phyloP scores from a whole-genome alignment of 2,329 filamentous ascomycete species.

The Didymella exigua region DNA sequence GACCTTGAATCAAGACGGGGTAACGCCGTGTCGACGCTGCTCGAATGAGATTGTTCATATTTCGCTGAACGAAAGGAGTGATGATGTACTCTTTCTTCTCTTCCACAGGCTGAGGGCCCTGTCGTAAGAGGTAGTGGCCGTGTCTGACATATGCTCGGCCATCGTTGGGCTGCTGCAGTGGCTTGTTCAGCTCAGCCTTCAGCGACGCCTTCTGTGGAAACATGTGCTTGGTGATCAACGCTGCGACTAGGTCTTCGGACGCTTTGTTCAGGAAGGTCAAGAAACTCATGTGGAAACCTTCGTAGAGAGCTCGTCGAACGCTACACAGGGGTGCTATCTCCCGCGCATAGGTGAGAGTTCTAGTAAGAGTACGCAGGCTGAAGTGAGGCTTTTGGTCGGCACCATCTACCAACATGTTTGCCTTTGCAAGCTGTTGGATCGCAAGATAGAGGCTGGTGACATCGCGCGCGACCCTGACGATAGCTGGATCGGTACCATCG shows the following conservation, averaged over 20 bases:
- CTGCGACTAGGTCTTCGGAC: conserved; percentile 78
- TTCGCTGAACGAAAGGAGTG: conserved; percentile 91
- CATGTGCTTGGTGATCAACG: conserved; percentile 80
- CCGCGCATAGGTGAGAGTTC: conserved; percentile 85
- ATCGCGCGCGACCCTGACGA: conserved; percentile 72
- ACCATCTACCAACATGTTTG: conserved; percentile 88
- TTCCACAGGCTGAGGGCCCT: conserved; percentile 69
- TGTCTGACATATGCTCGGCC: conserved; percentile 81
- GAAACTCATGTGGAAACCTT: conserved; percentile 98
- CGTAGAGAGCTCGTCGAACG: conserved; percentile 82
- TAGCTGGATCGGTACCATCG: conserved; percentile 69
- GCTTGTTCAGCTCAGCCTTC: conserved; percentile 75
- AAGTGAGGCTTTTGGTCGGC: conserved; percentile 97
- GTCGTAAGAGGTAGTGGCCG: conserved; percentile 87
- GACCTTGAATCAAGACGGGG: conserved; percentile 93
- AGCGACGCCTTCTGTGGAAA: conserved; percentile 72
- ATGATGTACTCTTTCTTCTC: conserved; percentile 92
- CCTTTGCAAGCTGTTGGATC: conserved; percentile 78
- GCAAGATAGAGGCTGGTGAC: conserved; percentile 87
- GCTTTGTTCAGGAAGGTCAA: conserved; percentile 82
- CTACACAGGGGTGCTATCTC: conserved; percentile 85
- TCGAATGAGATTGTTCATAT: conserved; percentile 90
- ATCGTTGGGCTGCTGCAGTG: conserved; percentile 77
- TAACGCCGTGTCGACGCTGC: conserved; percentile 91
- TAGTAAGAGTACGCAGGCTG: conserved; percentile 90